Percentiles rank a stretch among this genome's conserved stretches.
Conservation (phyloP, 805 yeast genomes). For the Groenewaldozyma salmanticensis region DNA sequence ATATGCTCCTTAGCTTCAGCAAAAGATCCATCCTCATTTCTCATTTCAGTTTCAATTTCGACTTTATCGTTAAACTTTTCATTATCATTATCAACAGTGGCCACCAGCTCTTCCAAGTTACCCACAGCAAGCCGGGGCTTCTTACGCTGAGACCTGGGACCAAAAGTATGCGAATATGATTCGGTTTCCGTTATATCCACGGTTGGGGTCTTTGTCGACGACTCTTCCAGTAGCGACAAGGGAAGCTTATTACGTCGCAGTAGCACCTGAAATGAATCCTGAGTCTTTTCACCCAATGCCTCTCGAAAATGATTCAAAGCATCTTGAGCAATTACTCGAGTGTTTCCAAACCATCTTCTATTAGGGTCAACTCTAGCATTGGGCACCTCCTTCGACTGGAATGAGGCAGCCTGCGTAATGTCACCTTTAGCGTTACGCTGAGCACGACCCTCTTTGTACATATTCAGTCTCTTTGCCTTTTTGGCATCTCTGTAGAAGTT, state of each 20-base stretch:
- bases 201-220: constrained; percentile 47
- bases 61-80: constrained; percentile 61
- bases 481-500: constrained; percentile 90
- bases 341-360: constrained; percentile 95
- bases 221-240: constrained; percentile 88
- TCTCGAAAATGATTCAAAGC: constrained; percentile 89
- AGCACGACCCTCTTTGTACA: constrained; percentile 91
- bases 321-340: constrained; percentile 95
- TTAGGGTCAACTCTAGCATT: constrained; percentile 92
- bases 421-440: constrained; percentile 82
- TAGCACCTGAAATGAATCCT: constrained; percentile 78
- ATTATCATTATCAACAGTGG: constrained; percentile 45
- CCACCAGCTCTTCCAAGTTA: constrained; percentile 68
- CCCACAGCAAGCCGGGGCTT: constrained; percentile 77
- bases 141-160: constrained; percentile 91
- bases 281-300: constrained; percentile 78
- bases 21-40: constrained; percentile 70
- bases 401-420: constrained; percentile 72
- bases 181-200: constrained; percentile 83
- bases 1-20: constrained; percentile 92
- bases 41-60: constrained; percentile 30
- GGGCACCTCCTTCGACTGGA: constrained; percentile 82
- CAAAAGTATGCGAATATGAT: constrained; percentile 71
- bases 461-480: constrained; percentile 76
- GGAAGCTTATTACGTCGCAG: constrained; percentile 87